Base-by-base conservation (phyloP, 345 rosid genomes). In the Lenwebbia sp. region DNA sequence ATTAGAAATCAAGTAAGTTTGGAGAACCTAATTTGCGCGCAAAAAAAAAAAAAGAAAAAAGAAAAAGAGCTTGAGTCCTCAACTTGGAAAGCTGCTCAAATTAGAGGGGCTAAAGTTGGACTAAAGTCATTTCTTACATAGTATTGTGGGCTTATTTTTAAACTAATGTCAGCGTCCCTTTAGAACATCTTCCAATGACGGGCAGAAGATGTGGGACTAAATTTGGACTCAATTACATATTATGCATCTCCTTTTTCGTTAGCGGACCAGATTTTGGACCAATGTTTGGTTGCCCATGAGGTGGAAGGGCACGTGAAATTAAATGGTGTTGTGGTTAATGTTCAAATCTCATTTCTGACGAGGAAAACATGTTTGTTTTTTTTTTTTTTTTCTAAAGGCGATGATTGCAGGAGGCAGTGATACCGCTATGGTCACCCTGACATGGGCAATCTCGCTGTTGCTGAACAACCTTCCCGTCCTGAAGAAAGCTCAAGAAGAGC, bases 401-500 rank as follows among this genome's bases (percentile, higher is more conserved):
- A 51, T 87, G 82, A 57, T 87, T 50, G 78, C 53, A 25, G 89
- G 85, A 3, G 81, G 84, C 26, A 37, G 54, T 8, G 89, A 87
- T 50, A 58, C 86, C 5, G 22, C 85, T 13, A 52, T 78, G 40
- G 55, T 88, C 1, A 75, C 90, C 41, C 40, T 86, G 37, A 86
- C 81, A 44, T 88, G 90, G 87, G 87, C 87, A 47, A 23, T 88
- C 3, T 82, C 83, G 0, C 54, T 85, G 9, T 14, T 84, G 4
- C 84, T 88, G 26, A 88, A 88, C 87, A 86, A 88, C 81, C 50
- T 22, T 25, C 76, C 58, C 13, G 28, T n/a, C 9, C 25, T 85
- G 33, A 33, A 40, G 41, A 86, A 88, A 28, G 88, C 83, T 13
- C 57, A 84, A 85, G 26, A 84, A 81, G 90, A 88, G 49, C 53